A percentile compares a stretch with the other conserved stretches of the same genome.
Conservation (phyloP, 1,284 basidiomycete genomes). For the Inonotus hispidus region DNA sequence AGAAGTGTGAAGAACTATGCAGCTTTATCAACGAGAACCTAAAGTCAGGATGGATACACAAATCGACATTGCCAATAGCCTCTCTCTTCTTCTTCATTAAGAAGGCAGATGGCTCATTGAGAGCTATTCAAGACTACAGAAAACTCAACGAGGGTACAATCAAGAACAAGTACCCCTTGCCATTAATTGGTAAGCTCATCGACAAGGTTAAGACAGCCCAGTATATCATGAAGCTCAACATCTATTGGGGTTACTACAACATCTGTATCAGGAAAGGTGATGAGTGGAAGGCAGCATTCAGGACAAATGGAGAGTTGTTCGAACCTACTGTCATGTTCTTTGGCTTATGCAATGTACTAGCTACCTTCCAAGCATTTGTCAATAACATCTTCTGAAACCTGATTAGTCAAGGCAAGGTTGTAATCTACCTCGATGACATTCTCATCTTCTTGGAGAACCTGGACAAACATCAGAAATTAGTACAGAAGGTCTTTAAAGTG, state of each 20-base stretch:
- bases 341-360: not conserved
- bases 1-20: not conserved
- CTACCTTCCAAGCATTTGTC: not conserved
- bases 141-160: conserved; percentile 32
- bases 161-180: conserved; percentile 34
- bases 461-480: not conserved
- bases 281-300: not conserved
- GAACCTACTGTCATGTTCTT: not conserved
- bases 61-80: not conserved
- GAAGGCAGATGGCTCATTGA: not conserved
- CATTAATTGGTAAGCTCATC: conserved; percentile 32
- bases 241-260: conserved; percentile 30
- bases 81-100: not conserved
- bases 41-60: not conserved
- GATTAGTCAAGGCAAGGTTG: not conserved
- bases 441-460: not conserved
- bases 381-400: not conserved
- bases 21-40: not conserved
- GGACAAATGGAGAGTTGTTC: not conserved
- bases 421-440: not conserved
- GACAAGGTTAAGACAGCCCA: conserved; percentile 26
- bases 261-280: not conserved
- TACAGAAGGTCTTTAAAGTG: not conserved
- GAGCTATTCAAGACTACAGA: conserved; percentile 27
- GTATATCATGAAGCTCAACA: conserved; percentile 34